These are phyloP conservation scores for Penicillium sp. DNA, from an alignment of 2,329 filamentous ascomycete genomes.

Conservation along the genomic window DNA sequence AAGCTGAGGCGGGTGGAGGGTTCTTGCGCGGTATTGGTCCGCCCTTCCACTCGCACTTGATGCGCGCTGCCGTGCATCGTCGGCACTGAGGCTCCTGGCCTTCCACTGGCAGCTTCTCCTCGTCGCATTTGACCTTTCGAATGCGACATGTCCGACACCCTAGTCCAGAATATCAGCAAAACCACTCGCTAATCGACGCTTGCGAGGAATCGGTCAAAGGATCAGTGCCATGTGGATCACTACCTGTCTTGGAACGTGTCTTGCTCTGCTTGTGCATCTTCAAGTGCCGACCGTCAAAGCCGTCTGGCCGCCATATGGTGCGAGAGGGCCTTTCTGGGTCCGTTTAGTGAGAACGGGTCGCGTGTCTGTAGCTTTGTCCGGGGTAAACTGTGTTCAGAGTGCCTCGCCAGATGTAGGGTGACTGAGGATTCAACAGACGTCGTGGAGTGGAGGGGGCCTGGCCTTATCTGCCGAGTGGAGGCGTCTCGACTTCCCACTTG, in stretches of 20 bases:
- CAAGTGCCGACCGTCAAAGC: constrained; percentile 5
- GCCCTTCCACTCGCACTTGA: constrained; percentile 31
- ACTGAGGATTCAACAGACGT: neutral
- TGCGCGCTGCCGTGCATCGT: constrained; percentile 23
- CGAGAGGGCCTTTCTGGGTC: neutral
- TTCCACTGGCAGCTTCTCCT: constrained; percentile 23
- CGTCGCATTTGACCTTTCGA: constrained; percentile 35
- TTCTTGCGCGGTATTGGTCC: constrained; percentile 23
- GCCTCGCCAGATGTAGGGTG: neutral
- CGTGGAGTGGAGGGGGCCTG: constrained; percentile 9
- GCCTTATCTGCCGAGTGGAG: constrained; percentile 18
- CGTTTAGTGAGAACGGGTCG: neutral
- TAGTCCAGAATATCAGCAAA: constrained; percentile 2
- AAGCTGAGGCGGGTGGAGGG: constrained; percentile 1
- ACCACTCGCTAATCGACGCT: neutral
- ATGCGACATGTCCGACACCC: constrained; percentile 34
- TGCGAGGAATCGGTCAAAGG: neutral
- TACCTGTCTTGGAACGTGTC: constrained; percentile 30
- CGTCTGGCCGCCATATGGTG: constrained; percentile 8
- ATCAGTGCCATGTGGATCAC: constrained; percentile 14
- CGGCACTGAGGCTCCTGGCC: constrained; percentile 28
- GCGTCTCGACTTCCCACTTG: neutral
- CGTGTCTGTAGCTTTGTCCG: neutral
- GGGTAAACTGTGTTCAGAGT: constrained; percentile 6
- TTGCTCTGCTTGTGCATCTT: constrained; percentile 26